Evolutionary conservation across 768 basidiomycete species (phyloP), one percentile per base, ranked within the genome.

Genomic region (Tremella yokohamensis): DNA sequence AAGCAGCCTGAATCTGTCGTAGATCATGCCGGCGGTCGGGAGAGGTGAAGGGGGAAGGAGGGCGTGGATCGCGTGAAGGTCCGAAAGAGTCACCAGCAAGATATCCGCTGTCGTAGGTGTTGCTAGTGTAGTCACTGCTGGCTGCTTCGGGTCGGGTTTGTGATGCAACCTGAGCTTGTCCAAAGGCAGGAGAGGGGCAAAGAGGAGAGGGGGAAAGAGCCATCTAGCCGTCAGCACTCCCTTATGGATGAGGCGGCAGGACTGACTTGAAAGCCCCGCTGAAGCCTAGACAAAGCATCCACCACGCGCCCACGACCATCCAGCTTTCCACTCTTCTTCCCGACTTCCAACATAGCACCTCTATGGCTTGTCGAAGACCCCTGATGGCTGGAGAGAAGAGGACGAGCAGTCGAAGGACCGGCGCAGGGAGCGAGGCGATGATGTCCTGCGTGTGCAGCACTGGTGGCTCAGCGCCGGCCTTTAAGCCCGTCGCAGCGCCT

Each of bases 251-350:
- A 20, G 11, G 26, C 16, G n/a, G 45, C 13, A 49, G n/a, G 8
- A 74, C 80, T 50, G 57, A 84, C 84, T 82, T 80, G 63, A 89
- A 76, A 9, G 74, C 76, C 34, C 77, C 75, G 15, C 81, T 80
- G 1, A 82, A 76, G 45, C 86, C 79, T 55, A 92, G 78, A 78
- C 88, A 90, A 18, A 84, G 22, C 0, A 82, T 83, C 88, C 90
- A 93, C 88, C 88, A 92, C 1, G 73, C 71, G 0, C 82, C 86
- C 44, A 94, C 78, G 1, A 82, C 74, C 2, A 92, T 82, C 79
- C 74, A 74, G 57, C 73, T 74, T 38, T 73, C 68, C 11, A 72
- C 72, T 26, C 69, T 40, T 25, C 64, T 60, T 13, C 70, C 72
- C 4, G 52, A 51, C 29, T 63, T 63, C 76, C 76, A 77, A 8